Conservation (phyloP, 768 basidiomycete genomes). For the Auriscalpium vulgare region DNA sequence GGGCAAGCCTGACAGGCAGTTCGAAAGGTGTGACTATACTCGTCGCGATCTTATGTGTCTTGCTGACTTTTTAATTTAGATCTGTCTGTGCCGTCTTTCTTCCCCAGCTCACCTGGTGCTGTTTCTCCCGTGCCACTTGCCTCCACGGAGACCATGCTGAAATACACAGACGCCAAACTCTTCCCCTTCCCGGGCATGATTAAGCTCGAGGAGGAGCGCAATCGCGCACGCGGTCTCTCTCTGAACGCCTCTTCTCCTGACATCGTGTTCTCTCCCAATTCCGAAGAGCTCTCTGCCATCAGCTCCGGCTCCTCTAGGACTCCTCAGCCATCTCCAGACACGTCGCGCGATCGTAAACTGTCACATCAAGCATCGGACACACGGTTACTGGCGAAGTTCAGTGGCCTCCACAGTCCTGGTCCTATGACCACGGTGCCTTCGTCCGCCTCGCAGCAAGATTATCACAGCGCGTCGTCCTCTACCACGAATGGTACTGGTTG, state of each 20-base stretch:
- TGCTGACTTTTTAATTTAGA: not conserved
- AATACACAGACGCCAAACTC: conserved; percentile 72
- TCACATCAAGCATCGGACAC: conserved; percentile 67
- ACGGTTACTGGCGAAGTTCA: conserved; percentile 50
- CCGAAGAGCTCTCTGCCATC: conserved; percentile 35
- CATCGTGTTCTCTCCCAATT: conserved; percentile 34
- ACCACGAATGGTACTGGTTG: conserved; percentile 26
- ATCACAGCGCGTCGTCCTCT: conserved; percentile 33
- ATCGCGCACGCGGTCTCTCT: conserved; percentile 44
- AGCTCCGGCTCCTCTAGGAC: conserved; percentile 41
- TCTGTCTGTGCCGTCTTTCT: conserved; percentile 14
- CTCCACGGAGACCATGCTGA: conserved; percentile 60
- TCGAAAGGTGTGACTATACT: not conserved
- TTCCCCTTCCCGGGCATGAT: conserved; percentile 88
- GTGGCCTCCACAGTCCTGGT: conserved; percentile 29
- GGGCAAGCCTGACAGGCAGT: conserved; percentile 15
- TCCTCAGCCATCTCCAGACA: conserved; percentile 39
- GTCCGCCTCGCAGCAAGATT: conserved; percentile 42
- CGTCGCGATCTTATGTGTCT: not conserved
- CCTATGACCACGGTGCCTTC: conserved; percentile 34
- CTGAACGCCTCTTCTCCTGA: conserved; percentile 44
- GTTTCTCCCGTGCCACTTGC: conserved; percentile 75
- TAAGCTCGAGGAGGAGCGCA: conserved; percentile 61
- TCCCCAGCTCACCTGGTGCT: conserved; percentile 46
- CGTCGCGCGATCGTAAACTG: conserved; percentile 50